These are phyloP conservation scores for Pseudocercospora macadamiae DNA, from an alignment of 2,329 filamentous ascomycete genomes.

Conservation along the genomic window DNA sequence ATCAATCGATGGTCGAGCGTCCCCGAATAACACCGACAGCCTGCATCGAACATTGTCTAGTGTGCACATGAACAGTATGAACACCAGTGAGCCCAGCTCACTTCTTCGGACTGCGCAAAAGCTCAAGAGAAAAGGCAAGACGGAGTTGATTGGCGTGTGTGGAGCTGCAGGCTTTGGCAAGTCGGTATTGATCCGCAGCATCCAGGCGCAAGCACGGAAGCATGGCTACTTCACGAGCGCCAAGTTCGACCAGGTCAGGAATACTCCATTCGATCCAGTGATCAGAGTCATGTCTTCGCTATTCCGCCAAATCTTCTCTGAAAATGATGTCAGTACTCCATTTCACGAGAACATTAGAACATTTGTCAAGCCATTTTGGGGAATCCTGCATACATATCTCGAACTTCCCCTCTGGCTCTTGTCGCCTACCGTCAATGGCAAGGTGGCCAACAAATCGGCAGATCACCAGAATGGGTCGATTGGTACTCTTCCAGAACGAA, in stretches of 20 bases:
- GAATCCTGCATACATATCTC: constrained; percentile 59
- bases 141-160: constrained; percentile 61
- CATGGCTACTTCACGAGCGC: constrained; percentile 64
- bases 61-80: constrained; percentile 22
- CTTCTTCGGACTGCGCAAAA: constrained; percentile 50
- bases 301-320: constrained; percentile 67
- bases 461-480: constrained; percentile 16
- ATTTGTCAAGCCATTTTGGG: constrained; percentile 61
- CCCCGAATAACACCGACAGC: constrained; percentile 25
- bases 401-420: constrained; percentile 69
- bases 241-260: constrained; percentile 62
- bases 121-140: constrained; percentile 57
- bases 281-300: constrained; percentile 63
- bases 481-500: constrained; percentile 22
- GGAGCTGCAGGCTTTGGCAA: constrained; percentile 64
- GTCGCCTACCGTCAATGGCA: constrained; percentile 32
- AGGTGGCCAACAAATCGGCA: constrained; percentile 14
- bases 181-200: constrained; percentile 61
- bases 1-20: constrained; percentile 28
- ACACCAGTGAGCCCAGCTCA: constrained; percentile 28
- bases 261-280: constrained; percentile 64
- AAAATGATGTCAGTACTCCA: constrained; percentile 63
- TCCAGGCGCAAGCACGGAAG: constrained; percentile 60
- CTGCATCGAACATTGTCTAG: constrained; percentile 26
- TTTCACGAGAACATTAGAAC: constrained; percentile 63